Evolutionary conservation across 768 basidiomycete species (phyloP), one percentile per base, ranked within the genome.

Genomic region (Phaeolepiota aurea): DNA sequence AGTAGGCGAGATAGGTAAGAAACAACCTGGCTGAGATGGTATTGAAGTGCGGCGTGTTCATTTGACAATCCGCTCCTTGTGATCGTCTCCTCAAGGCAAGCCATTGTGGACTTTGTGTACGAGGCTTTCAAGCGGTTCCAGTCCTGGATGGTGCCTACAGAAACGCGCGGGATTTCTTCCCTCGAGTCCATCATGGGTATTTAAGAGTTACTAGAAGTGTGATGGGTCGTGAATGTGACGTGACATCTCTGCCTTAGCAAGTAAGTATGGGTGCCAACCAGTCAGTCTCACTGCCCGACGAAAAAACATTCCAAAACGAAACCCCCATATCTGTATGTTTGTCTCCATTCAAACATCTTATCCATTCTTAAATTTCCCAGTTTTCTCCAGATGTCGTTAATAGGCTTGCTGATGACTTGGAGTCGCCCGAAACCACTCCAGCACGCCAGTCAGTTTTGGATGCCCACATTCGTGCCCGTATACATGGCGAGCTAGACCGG

Each of bases 341-440:
- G 19, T 3, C 20, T 12, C 14, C 22, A 5, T 22, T 16, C 22
- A 16, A 10, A 13, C n/a, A n/a, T 20, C 14, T 20, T 25, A 4
- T 38, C 21, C 21, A 14, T 20, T 32, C 25, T 33, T 10, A 13
- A 15, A 43, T 41, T 25, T 22, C 33, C 33, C 25, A 92, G 88
- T 87, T 93, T 64, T 85, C 85, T n/a, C 76, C 76, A 35, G 77
- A 83, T 58, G 77, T 93, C 43, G 79, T 92, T 54, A 77, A 83
- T 65, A 77, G 82, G 43, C 80, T 92, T 46, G 69, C 79, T 14
- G 80, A 87, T 62, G 66, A 72, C 44, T 57, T 74, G 23, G 71
- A 76, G 32, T 69, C 79, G 1, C 63, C 81, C 7, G 70, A 70
- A 36, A 76, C 79, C 2, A 68, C 76, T 11, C 71, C 79, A 7